Percentiles rank a stretch among this genome's conserved stretches.
Conservation (phyloP, 208 protist genomes). For the Leishmania guyanensis region DNA sequence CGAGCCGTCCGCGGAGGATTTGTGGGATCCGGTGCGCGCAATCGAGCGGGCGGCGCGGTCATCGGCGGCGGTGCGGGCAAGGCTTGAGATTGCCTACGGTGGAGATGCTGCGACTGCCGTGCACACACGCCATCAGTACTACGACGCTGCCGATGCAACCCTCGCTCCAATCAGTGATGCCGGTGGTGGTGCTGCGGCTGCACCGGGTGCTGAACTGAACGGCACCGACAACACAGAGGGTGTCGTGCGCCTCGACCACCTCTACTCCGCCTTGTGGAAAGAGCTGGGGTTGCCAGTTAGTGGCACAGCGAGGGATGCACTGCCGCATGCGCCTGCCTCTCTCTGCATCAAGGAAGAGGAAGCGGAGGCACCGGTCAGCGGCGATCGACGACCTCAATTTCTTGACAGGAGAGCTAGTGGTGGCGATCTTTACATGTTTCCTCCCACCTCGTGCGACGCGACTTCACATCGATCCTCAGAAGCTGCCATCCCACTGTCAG, state of each 20-base stretch:
- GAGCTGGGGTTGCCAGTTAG: slow-evolving; percentile 17
- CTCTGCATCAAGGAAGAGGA: not conserved
- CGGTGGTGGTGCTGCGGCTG: slow-evolving; percentile 7
- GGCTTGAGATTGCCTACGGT: slow-evolving; percentile 33
- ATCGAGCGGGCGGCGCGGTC: slow-evolving; percentile 25
- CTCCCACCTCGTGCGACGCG: not conserved
- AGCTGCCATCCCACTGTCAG: not conserved
- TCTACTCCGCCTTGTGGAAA: slow-evolving; percentile 24
- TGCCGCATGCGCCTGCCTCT: not conserved
- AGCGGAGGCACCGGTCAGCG: not conserved
- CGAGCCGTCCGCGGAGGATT: not conserved
- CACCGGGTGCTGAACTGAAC: not conserved
- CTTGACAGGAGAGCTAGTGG: not conserved
- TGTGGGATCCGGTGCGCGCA: slow-evolving; percentile 34
- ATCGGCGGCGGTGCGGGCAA: slow-evolving; percentile 16
- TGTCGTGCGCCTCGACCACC: slow-evolving; percentile 12
- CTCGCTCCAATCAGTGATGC: slow-evolving; percentile 7
- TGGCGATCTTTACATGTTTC: slow-evolving; percentile 7
- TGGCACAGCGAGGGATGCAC: not conserved
- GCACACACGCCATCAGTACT: slow-evolving; percentile 24
- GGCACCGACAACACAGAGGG: not conserved
- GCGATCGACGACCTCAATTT: too few species aligned
- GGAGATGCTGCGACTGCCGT: slow-evolving; percentile 27
- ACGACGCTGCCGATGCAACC: slow-evolving; percentile 5
- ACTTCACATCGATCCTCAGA: not conserved